Evolutionary conservation across 345 rosid species (phyloP), one percentile per base, ranked within the genome.

Genomic region (Citrus reticulata): DNA sequence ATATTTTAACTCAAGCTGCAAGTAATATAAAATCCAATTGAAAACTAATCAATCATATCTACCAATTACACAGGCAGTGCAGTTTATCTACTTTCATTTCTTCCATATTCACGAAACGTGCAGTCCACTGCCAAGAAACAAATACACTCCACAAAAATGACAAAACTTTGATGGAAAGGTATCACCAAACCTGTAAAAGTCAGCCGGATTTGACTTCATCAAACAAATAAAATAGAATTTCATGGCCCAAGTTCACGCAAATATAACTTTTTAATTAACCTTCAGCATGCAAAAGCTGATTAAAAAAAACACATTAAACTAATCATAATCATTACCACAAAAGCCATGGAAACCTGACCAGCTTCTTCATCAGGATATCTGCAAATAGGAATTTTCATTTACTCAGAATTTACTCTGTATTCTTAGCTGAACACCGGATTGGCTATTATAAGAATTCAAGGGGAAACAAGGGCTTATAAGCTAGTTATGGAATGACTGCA

Each of bases 1-100:
- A 83, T 91, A 92, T 82, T 85, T 67, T 75, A 95, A 77, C 78
- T 90, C 94, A 81, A 95, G 97, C 99, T 93, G 93, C 87, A 85
- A 27, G 74, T 78, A 35, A 35, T 35, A 61, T 32, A 22, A 49
- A 46, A 13, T 22, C 6, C 29, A 57, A 65, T 6, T 10, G 22
- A 24, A 49, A 14, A 24, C 27, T 65, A 11, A 54, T 72, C 20
- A 40, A 46, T 14, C 9, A 73, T 24, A 30, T 32, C 32, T 19
- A 32, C 42, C 29, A 72, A 54, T 72, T 72, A 1, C 27, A 51
- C 9, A 54, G 14, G 62, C 46, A 55, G 46, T 30, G 70, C 7
- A 29, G 17, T 2, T 59, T n/a, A 35, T n/a, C 14, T 58, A 60
- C 27, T 8, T 55, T 3, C 46, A 55, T 55, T 72, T 54, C 42